Conservation (phyloP, 495 filamentous ascomycete species). For the Xylaria castorea region DNA sequence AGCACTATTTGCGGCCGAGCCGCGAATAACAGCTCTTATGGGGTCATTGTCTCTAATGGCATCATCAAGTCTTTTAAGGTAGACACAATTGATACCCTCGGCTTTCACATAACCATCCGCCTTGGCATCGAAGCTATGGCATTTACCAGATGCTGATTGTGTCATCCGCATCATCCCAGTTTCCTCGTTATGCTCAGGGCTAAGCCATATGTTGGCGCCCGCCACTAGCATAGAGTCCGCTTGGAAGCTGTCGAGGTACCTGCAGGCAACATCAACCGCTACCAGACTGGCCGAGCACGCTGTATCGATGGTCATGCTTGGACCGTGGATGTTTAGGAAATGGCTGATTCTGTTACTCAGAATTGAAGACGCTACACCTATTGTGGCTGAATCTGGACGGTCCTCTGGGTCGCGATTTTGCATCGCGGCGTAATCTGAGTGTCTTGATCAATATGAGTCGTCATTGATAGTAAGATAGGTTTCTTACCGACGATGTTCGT, state of each 20-base stretch:
- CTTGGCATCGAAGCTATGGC: conserved; percentile 49
- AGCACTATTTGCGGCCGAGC: conserved; percentile 54
- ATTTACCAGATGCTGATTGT: conserved; percentile 40
- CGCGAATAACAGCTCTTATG: conserved; percentile 57
- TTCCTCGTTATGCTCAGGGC: conserved; percentile 22
- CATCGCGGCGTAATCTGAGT: conserved; percentile 57
- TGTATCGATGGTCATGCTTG: conserved; percentile 40
- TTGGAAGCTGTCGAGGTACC: conserved; percentile 16
- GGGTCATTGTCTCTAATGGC: conserved; percentile 55
- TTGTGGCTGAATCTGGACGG: background rate
- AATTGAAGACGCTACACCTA: conserved; percentile 24
- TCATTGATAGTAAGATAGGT: background rate
- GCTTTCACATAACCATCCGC: conserved; percentile 56
- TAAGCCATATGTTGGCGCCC: conserved; percentile 20
- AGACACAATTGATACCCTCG: conserved; percentile 53
- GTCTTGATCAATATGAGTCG: background rate
- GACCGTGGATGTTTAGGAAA: conserved; percentile 30
- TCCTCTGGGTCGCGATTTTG: conserved; percentile 27
- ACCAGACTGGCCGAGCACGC: conserved; percentile 50
- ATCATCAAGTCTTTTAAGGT: conserved; percentile 53
- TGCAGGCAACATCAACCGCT: conserved; percentile 44
- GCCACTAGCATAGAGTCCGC: conserved; percentile 23
- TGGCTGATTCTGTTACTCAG: conserved; percentile 33
- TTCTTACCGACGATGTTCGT: conserved; percentile 67
- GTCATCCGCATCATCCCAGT: conserved; percentile 21